Percentiles rank a stretch among this genome's conserved stretches.
These are phyloP conservation scores for Xylaria venustula DNA, from an alignment of 495 filamentous ascomycete species.

Conservation along the genomic window DNA sequence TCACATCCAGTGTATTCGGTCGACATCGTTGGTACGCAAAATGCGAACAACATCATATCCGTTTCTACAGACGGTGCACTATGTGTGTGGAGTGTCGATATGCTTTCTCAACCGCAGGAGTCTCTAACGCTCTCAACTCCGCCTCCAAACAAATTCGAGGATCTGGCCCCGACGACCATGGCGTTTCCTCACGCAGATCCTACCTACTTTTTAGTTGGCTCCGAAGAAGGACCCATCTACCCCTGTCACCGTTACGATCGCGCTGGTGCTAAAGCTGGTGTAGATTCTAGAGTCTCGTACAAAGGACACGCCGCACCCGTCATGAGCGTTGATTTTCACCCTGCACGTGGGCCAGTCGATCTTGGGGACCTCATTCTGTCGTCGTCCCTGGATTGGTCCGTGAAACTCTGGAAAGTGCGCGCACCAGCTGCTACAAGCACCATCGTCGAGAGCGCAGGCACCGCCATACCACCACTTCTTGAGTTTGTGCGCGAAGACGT, in stretches of 20 bases:
- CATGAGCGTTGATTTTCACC: conserved; percentile 95
- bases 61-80: conserved; percentile 95
- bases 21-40: conserved; percentile 94
- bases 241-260: conserved; percentile 96
- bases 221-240: conserved; percentile 93
- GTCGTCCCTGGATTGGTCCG: conserved; percentile 88
- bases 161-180: conserved; percentile 93
- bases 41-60: conserved; percentile 96
- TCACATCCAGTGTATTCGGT: conserved; percentile 96
- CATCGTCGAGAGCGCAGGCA: conserved; percentile 47
- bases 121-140: conserved; percentile 81
- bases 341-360: conserved; percentile 83
- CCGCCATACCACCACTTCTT: conserved; percentile 67
- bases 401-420: conserved; percentile 92
- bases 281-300: conserved; percentile 82
- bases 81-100: conserved; percentile 95
- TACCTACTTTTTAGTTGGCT: conserved; percentile 95
- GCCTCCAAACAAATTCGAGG: conserved; percentile 87
- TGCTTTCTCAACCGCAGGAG: conserved; percentile 94
- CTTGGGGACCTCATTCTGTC: conserved; percentile 92
- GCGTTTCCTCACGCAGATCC: conserved; percentile 94
- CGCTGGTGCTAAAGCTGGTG: conserved; percentile 92
- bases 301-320: conserved; percentile 88
- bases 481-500: conserved; percentile 92
- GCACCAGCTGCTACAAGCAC: conserved; percentile 67